Conservation (phyloP, 192 early-diverging fungal species). For the Podila epicladia region DNA sequence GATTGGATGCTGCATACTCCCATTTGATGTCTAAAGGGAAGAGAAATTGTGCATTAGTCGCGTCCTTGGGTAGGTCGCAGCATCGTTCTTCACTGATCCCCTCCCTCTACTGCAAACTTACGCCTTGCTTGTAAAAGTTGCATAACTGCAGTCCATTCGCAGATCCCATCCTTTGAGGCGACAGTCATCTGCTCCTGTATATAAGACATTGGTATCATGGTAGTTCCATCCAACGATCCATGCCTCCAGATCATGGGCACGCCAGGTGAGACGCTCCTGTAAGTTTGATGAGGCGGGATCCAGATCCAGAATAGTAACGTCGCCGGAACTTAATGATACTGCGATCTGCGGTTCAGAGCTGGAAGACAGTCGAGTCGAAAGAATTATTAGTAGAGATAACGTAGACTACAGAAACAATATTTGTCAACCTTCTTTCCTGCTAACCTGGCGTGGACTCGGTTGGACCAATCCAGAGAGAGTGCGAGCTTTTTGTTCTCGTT, state of each 20-base stretch:
- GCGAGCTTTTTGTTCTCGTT: slow-evolving; percentile 70
- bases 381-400: not conserved
- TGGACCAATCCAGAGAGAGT: slow-evolving; percentile 92
- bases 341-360: slow-evolving; percentile 55
- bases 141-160: slow-evolving; percentile 59
- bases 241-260: slow-evolving; percentile 90
- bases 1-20: slow-evolving; percentile 94
- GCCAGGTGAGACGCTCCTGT: slow-evolving; percentile 62
- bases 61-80: not conserved
- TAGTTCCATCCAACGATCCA: slow-evolving; percentile 95
- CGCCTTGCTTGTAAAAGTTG: slow-evolving; percentile 71
- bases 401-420: not conserved
- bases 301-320: slow-evolving; percentile 62
- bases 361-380: not conserved
- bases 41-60: not conserved
- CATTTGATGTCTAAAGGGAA: slow-evolving; percentile 72
- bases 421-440: not conserved
- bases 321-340: slow-evolving; percentile 85
- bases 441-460: slow-evolving; percentile 56
- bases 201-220: slow-evolving; percentile 76
- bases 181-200: slow-evolving; percentile 88
- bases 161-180: slow-evolving; percentile 90
- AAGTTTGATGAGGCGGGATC: slow-evolving; percentile 51
- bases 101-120: slow-evolving; percentile 19
- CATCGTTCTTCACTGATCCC: not conserved